These are phyloP conservation scores for Amanita subjunquillea DNA, from an alignment of 768 basidiomycete genomes.

Conservation along the genomic window DNA sequence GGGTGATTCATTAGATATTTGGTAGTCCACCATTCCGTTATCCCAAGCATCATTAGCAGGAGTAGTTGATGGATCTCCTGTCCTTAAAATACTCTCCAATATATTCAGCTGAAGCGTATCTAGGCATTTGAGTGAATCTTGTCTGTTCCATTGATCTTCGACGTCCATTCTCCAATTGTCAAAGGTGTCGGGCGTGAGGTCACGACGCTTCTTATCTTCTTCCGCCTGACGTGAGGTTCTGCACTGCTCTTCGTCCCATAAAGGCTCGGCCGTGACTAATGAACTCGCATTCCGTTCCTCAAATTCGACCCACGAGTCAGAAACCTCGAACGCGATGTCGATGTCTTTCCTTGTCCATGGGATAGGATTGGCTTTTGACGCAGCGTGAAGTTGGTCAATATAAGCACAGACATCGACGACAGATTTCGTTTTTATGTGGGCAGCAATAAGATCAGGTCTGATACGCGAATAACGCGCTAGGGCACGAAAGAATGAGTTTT, in stretches of 20 bases:
- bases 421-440: slow-evolving; percentile 53
- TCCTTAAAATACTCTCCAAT: slow-evolving; percentile 16
- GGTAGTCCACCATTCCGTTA: slow-evolving; percentile 1
- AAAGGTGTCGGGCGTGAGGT: slow-evolving; percentile 3
- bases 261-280: slow-evolving; percentile 11
- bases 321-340: slow-evolving; percentile 23
- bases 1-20: neutral
- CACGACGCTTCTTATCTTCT: slow-evolving; percentile 7
- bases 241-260: slow-evolving; percentile 2
- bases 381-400: slow-evolving; percentile 41
- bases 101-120: slow-evolving; percentile 13
- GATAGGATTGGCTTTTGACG: slow-evolving; percentile 10
- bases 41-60: neutral
- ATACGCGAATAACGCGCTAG: slow-evolving; percentile 57
- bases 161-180: neutral
- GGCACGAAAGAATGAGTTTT: slow-evolving; percentile 61
- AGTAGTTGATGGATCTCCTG: slow-evolving; percentile 5
- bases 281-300: slow-evolving; percentile 22
- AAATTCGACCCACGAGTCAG: slow-evolving; percentile 21
- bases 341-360: slow-evolving; percentile 5
- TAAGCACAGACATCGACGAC: slow-evolving; percentile 61
- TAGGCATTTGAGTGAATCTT: slow-evolving; percentile 10
- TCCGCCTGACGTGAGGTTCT: slow-evolving; percentile 4
- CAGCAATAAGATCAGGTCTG: slow-evolving; percentile 69
- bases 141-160: slow-evolving; percentile 2